Evolutionary conservation across 192 early-diverging fungal genomes (phyloP).

Genomic region (Entophlyctis luteolus): DNA sequence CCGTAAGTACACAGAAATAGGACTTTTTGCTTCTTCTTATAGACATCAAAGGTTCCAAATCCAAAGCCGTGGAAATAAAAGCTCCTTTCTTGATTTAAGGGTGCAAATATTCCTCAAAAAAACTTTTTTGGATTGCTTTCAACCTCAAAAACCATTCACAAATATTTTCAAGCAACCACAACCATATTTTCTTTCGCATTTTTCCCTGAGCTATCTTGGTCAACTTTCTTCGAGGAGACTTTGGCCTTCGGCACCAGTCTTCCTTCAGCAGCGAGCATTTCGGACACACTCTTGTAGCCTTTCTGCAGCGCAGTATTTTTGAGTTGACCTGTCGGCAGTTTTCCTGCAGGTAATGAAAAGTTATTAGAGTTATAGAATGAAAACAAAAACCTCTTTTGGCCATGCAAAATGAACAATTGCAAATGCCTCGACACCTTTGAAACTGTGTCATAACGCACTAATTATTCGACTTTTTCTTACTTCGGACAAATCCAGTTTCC

Average conservation of each 20-base stretch:
- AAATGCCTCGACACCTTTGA: slow-evolving; percentile 23
- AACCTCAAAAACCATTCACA: too few relatives aligned
- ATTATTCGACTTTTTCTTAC: background rate
- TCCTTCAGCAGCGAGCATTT: slow-evolving; percentile 20
- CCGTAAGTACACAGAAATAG: slow-evolving; percentile 28
- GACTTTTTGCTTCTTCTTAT: background rate
- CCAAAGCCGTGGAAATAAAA: slow-evolving; percentile 39
- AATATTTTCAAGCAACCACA: too few relatives aligned
- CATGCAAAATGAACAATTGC: slow-evolving; percentile 32
- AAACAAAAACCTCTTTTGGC: slow-evolving; percentile 12
- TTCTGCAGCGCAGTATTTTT: slow-evolving; percentile 16
- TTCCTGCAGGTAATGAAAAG: background rate
- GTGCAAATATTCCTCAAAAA: too few relatives aligned
- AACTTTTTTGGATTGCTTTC: too few relatives aligned
- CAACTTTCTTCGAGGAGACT: background rate
- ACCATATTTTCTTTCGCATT: background rate
- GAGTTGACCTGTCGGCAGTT: slow-evolving; percentile 22
- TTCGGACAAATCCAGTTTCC: slow-evolving; percentile 28
- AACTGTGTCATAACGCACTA: background rate
- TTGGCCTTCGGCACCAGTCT: background rate
- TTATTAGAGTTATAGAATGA: background rate
- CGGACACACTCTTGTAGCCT: slow-evolving; percentile 22
- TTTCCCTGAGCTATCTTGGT: background rate
- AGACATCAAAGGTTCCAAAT: slow-evolving; percentile 37
- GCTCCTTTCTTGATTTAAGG: too few relatives aligned